Conservation (phyloP, 2,329 filamentous ascomycete species). For the Coleophoma crateriformis region DNA sequence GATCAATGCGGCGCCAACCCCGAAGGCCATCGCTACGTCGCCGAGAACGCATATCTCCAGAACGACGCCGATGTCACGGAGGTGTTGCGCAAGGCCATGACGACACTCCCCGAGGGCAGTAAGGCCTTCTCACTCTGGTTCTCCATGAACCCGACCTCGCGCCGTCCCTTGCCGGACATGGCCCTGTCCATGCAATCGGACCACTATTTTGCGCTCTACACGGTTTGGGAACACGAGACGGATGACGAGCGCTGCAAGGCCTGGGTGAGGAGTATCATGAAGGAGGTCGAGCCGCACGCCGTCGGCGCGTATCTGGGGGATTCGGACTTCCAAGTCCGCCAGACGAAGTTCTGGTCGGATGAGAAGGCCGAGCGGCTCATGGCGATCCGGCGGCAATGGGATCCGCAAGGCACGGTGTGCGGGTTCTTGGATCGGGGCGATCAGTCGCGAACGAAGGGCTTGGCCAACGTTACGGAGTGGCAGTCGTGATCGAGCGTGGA, state of each 20-base stretch:
- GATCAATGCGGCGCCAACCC: conserved; percentile 42
- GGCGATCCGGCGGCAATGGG: conserved; percentile 36
- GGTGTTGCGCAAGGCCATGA: conserved; percentile 40
- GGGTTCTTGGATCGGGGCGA: conserved; percentile 42
- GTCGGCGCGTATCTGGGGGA: conserved; percentile 50
- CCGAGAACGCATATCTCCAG: conserved; percentile 44
- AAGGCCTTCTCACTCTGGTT: conserved; percentile 44
- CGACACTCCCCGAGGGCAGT: conserved; percentile 34
- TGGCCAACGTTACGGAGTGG: conserved; percentile 36
- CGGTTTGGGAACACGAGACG: conserved; percentile 39
- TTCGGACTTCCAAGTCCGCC: conserved; percentile 43
- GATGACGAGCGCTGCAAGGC: conserved; percentile 37
- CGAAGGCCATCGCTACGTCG: conserved; percentile 39
- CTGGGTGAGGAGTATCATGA: conserved; percentile 40
- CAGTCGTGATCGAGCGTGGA: not conserved
- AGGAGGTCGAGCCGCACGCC: conserved; percentile 31
- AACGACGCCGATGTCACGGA: conserved; percentile 39
- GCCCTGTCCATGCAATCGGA: conserved; percentile 48
- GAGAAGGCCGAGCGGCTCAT: conserved; percentile 35
- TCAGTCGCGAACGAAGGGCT: conserved; percentile 32
- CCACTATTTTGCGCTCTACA: conserved; percentile 50
- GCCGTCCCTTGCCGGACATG: conserved; percentile 39
- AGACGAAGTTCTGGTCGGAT: conserved; percentile 41
- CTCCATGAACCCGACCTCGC: conserved; percentile 42
- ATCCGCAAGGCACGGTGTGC: conserved; percentile 33